A percentile compares a stretch with the other conserved stretches of the same genome.
Conservation (phyloP, 768 basidiomycete species). For the Lactarius indigo region DNA sequence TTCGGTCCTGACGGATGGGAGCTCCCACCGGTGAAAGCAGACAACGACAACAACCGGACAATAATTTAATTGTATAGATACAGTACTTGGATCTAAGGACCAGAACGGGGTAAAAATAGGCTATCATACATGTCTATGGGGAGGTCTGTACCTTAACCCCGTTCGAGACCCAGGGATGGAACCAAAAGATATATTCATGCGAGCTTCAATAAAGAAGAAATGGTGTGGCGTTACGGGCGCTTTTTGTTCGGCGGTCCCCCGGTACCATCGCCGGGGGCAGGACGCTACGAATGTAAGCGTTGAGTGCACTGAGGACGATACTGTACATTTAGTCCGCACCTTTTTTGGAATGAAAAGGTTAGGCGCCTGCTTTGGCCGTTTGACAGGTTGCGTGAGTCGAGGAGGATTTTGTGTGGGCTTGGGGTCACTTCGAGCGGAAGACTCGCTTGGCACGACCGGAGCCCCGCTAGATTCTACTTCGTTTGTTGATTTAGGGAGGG, state of each 20-base stretch:
- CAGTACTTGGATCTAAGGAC: constrained; percentile 9
- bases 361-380: constrained; percentile 17
- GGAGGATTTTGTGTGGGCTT: neutral
- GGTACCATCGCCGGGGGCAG: neutral
- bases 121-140: constrained; percentile 1
- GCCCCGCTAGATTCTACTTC: neutral
- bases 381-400: constrained; percentile 1
- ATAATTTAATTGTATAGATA: constrained; percentile 20
- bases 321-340: constrained; percentile 9
- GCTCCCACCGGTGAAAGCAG: constrained; percentile 59
- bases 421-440: neutral
- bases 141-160: neutral
- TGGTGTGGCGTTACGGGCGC: neutral
- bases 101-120: neutral
- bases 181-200: neutral
- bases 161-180: neutral
- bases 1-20: constrained; percentile 89
- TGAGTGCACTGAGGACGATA: constrained; percentile 16
- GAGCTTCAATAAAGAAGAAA: neutral
- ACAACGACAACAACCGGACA: constrained; percentile 2
- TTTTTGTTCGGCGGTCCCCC: constrained; percentile 18
- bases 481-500: neutral
- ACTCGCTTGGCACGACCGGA: neutral
- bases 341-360: constrained; percentile 30
- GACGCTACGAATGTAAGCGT: constrained; percentile 23